Evolutionary conservation across 140 eudicot species (phyloP).

Genomic region (Bidens hawaiensis): DNA sequence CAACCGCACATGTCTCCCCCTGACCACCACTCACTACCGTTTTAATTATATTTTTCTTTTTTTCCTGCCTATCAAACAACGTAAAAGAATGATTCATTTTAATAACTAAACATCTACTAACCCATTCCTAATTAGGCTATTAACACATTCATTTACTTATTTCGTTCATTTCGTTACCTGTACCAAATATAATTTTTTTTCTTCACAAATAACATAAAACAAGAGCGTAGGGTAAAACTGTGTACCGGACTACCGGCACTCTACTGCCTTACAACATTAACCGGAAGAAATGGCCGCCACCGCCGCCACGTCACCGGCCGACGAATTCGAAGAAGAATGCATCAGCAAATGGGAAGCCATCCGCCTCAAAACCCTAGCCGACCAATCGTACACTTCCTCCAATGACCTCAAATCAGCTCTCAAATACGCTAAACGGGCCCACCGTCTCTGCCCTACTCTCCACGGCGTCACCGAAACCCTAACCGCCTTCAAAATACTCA

Average conservation of each 20-base stretch:
- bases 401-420: conserved; percentile 55
- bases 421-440: conserved; percentile 57
- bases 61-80: no score
- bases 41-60: no score
- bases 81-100: no score
- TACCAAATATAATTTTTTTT: no score
- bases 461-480: conserved; percentile 49
- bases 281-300: conserved; percentile 15
- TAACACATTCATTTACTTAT: no score
- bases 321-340: conserved; percentile 28
- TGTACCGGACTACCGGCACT: neutral
- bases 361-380: conserved; percentile 70
- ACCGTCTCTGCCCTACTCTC: conserved; percentile 44
- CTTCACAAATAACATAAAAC: no score
- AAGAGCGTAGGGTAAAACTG: no score
- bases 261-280: neutral
- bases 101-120: no score
- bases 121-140: no score
- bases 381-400: conserved; percentile 41
- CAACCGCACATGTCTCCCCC: no score
- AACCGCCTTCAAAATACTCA: conserved; percentile 55
- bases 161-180: no score
- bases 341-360: conserved; percentile 29
- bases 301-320: conserved; percentile 7
- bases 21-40: no score